phyloP scores from a whole-genome alignment of 768 basidiomycete species.

The Podaxis pistillaris region DNA sequence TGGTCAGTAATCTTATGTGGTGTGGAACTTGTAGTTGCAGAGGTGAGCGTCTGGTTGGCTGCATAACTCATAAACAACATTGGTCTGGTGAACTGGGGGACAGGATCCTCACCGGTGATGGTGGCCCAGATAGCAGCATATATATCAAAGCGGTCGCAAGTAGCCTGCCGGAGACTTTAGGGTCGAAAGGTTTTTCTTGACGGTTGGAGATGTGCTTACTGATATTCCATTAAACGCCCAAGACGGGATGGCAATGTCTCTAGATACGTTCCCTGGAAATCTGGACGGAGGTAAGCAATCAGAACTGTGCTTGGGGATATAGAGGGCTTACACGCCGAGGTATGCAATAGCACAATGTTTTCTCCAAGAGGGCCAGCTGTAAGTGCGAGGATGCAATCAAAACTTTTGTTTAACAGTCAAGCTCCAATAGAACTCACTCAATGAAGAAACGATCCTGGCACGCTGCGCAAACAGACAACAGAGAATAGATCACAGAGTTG shows the following conservation, averaged over 20 bases:
- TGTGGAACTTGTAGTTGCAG: not conserved
- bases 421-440: conserved; percentile 4
- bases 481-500: conserved; percentile 31
- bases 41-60: not conserved
- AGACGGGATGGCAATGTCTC: conserved; percentile 3
- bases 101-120: not conserved
- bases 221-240: conserved; percentile 13
- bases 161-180: not conserved
- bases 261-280: not conserved
- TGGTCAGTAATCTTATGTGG: not conserved
- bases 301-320: not conserved
- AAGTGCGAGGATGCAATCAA: not conserved
- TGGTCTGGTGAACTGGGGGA: not conserved
- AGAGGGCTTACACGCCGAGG: not conserved
- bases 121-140: not conserved
- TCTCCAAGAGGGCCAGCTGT: conserved; percentile 19
- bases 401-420: not conserved
- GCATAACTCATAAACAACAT: no score
- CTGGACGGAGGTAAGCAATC: not conserved
- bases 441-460: conserved; percentile 24
- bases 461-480: conserved; percentile 29
- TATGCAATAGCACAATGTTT: conserved; percentile 16
- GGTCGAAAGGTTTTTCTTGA: not conserved
- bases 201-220: not conserved
- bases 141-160: conserved; percentile 1